A percentile compares a stretch with the other conserved stretches of the same genome.
Conservation (phyloP, 1,139 yeast species). For the Spencermartinsiella ligniputridi region DNA sequence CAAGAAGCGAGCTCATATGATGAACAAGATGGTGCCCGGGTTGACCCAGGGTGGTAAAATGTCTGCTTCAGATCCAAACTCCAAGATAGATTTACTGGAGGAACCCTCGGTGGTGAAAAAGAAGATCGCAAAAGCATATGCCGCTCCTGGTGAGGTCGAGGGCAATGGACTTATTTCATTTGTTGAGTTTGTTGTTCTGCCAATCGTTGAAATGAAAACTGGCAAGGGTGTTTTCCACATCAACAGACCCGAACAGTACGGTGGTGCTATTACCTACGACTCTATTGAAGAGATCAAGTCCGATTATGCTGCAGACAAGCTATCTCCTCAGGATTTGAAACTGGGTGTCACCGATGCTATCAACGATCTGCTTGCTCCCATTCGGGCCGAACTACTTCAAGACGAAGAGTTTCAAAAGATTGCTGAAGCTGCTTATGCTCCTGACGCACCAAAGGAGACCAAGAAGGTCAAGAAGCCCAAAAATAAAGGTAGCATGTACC, state of each 20-base stretch:
- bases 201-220: slow-evolving; percentile 74
- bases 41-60: slow-evolving; percentile 93
- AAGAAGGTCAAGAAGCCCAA: slow-evolving; percentile 71
- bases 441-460: slow-evolving; percentile 47
- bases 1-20: slow-evolving; percentile 95
- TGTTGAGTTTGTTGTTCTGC: slow-evolving; percentile 76
- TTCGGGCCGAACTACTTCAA: slow-evolving; percentile 61
- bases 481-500: slow-evolving; percentile 81
- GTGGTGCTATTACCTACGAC: slow-evolving; percentile 78
- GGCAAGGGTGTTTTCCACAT: slow-evolving; percentile 60
- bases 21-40: slow-evolving; percentile 99
- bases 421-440: slow-evolving; percentile 79
- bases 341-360: slow-evolving; percentile 85
- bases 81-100: slow-evolving; percentile 89
- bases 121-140: slow-evolving; percentile 88
- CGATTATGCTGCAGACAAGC: slow-evolving; percentile 65
- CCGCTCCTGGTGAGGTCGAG: slow-evolving; percentile 91
- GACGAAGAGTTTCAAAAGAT: slow-evolving; percentile 73
- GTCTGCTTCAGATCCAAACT: slow-evolving; percentile 99
- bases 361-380: slow-evolving; percentile 75
- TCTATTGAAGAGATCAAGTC: slow-evolving; percentile 65
- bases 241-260: slow-evolving; percentile 93
- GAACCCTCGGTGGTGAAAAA: slow-evolving; percentile 82
- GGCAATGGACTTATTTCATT: slow-evolving; percentile 90
- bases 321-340: slow-evolving; percentile 92